phyloP scores from a whole-genome alignment of 2,329 filamentous ascomycete species.

The Diaporthe sp. region DNA sequence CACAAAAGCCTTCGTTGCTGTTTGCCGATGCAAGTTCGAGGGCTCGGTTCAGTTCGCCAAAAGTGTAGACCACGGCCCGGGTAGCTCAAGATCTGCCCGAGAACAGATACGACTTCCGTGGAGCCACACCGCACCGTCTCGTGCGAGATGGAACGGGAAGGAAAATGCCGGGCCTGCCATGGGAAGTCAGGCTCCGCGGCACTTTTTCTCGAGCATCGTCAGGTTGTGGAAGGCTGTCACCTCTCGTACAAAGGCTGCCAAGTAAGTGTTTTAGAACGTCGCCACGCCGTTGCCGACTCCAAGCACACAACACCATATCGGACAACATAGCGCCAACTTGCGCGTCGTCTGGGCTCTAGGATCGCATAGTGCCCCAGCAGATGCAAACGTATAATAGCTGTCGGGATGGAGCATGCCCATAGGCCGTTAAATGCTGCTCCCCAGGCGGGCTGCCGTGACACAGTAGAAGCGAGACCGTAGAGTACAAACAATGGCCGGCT shows the following conservation, averaged over 20 bases:
- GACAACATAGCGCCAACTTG: background rate
- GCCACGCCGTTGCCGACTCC: background rate
- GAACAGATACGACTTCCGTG: background rate
- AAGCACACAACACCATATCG: background rate
- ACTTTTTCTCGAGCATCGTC: background rate
- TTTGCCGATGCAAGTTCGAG: background rate
- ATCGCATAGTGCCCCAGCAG: background rate
- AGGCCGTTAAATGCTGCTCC: background rate
- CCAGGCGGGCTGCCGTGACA: background rate
- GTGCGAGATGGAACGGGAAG: background rate
- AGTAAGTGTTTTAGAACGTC: background rate
- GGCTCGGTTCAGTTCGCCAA: background rate
- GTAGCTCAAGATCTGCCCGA: constrained; percentile 1
- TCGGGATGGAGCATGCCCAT: background rate
- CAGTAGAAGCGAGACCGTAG: background rate
- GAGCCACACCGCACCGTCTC: background rate
- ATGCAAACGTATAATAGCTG: background rate
- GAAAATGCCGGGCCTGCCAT: background rate
- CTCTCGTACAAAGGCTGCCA: background rate
- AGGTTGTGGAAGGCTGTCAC: background rate
- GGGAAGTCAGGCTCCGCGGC: background rate
- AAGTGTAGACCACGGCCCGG: background rate
- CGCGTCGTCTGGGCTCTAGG: background rate
- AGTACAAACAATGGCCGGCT: background rate
- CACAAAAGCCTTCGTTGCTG: background rate